Percentiles rank a stretch among this genome's conserved stretches.
These are phyloP conservation scores for Podaxis sp. DNA, from an alignment of 768 basidiomycete species.

Conservation along the genomic window DNA sequence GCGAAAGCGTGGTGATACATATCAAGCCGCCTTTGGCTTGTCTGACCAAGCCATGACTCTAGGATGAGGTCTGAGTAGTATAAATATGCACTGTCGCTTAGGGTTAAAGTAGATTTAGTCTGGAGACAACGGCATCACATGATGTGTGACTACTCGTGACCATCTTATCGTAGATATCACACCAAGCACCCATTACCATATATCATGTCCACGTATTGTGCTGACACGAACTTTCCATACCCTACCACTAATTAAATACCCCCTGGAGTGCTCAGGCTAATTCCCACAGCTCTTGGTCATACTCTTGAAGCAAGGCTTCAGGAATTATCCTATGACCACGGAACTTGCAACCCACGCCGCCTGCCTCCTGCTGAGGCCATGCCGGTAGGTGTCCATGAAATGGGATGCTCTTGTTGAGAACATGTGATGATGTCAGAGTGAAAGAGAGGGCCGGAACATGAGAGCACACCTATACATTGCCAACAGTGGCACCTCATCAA, in stretches of 20 bases:
- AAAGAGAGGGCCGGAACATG: too few species aligned
- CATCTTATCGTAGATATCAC: not conserved
- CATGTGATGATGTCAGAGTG: too few species aligned
- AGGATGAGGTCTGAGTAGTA: not conserved
- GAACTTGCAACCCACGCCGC: too few species aligned
- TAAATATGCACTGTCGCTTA: too few species aligned
- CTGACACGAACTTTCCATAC: not conserved
- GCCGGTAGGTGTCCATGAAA: not conserved
- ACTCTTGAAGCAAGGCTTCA: not conserved
- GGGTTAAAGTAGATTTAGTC: too few species aligned
- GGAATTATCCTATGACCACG: too few species aligned
- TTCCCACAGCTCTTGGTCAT: not conserved
- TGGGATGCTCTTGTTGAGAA: too few species aligned
- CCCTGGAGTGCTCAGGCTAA: not conserved
- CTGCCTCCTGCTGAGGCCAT: not conserved
- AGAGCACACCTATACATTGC: too few species aligned
- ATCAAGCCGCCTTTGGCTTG: not conserved
- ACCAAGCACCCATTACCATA: too few species aligned
- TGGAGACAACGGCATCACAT: not conserved
- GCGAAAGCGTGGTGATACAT: not conserved
- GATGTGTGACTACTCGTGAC: not conserved
- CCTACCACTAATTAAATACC: not conserved
- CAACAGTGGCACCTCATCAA: too few species aligned
- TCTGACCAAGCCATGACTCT: too few species aligned
- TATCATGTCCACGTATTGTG: not conserved